phyloP scores from a whole-genome alignment of 148 eudicot species.

The Rhododendron simsii region DNA sequence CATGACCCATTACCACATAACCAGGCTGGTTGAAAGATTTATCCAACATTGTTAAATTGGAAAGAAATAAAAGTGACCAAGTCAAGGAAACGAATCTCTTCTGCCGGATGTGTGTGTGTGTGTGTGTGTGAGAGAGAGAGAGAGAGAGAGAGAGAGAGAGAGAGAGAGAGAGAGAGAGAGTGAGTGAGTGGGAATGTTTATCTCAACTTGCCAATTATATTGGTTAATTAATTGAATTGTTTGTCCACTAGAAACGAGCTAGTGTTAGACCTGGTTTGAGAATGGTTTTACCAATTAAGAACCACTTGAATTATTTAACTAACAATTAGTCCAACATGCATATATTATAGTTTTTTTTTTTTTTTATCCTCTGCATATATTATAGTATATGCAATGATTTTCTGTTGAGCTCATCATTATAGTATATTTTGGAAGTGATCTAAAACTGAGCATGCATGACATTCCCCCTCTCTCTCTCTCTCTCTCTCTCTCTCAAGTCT shows the following conservation, averaged over 20 bases:
- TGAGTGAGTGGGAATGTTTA: not conserved
- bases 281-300: not conserved
- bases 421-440: not conserved
- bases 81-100: not conserved
- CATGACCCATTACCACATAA: not conserved
- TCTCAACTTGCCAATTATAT: not conserved
- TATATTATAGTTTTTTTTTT: not conserved
- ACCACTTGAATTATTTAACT: not conserved
- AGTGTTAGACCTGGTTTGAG: not conserved
- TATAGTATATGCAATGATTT: not conserved
- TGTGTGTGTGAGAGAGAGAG: not conserved
- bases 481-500: not conserved
- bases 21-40: not conserved
- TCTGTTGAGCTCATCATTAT: not conserved
- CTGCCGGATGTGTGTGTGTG: not conserved
- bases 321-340: slow-evolving; percentile 1
- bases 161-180: not conserved
- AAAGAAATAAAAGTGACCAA: not conserved
- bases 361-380: too few relatives aligned
- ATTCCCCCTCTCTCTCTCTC: not conserved
- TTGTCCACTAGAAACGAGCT: not conserved
- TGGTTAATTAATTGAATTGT: not conserved
- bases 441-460: not conserved
- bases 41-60: not conserved
- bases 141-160: not conserved